These are phyloP conservation scores for Pyrenophora teres DNA, from an alignment of 2,329 filamentous ascomycete species.

Conservation along the genomic window DNA sequence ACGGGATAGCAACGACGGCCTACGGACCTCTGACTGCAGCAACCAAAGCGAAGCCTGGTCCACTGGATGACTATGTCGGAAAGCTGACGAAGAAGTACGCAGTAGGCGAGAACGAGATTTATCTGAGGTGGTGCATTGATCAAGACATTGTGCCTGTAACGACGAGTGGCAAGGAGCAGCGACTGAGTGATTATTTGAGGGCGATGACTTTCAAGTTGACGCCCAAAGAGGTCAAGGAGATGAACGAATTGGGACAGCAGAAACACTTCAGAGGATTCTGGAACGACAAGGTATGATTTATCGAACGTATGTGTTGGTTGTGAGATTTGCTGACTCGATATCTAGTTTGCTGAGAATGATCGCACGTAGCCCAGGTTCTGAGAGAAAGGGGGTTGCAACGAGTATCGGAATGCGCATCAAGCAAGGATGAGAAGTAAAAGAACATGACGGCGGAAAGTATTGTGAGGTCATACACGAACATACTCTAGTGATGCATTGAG, in stretches of 20 bases:
- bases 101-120: slow-evolving; percentile 61
- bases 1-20: slow-evolving; percentile 55
- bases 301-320: neutral
- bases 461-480: no score
- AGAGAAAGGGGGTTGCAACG: neutral
- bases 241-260: slow-evolving; percentile 58
- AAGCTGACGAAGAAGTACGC: slow-evolving; percentile 64
- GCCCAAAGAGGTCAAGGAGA: slow-evolving; percentile 58
- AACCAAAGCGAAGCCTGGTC: slow-evolving; percentile 61
- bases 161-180: slow-evolving; percentile 64
- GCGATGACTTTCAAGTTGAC: slow-evolving; percentile 63
- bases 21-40: slow-evolving; percentile 56
- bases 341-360: slow-evolving; percentile 58
- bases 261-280: slow-evolving; percentile 68
- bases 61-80: slow-evolving; percentile 58
- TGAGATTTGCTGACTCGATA: neutral
- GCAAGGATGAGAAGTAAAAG: no score
- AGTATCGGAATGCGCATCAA: no score
- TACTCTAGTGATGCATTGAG: no score
- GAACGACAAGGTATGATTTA: slow-evolving; percentile 44
- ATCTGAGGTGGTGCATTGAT: slow-evolving; percentile 65
- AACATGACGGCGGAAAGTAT: no score
- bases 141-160: slow-evolving; percentile 64
- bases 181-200: slow-evolving; percentile 62
- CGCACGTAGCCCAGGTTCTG: slow-evolving; percentile 41